Base-by-base conservation (phyloP, 192 early-diverging fungal species). In the Dispira simplex region DNA sequence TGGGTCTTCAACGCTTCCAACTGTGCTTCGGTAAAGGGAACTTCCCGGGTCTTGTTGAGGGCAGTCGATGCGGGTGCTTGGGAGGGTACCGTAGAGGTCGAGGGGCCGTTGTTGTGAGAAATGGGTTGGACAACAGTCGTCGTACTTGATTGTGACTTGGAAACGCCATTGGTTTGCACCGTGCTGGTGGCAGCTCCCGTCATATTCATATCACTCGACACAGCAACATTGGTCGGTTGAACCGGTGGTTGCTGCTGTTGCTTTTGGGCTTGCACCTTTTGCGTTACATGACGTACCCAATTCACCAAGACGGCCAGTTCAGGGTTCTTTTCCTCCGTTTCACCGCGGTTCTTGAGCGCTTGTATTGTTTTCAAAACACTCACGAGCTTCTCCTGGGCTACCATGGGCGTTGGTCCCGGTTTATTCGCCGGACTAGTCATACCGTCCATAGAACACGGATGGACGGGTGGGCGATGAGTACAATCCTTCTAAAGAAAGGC, bases 251-350 rank as follows among this genome's bases (percentile, higher is more conserved):
- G 69, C 23, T 62, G 74, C 43, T 63, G 74, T 56, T 71, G 68
- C 23, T 59, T 69, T 21, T 64, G 78, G 52, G 75, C 58, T 52
- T 71, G 65, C 47, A 75, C 76, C 46, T 76, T 71, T 44, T 75
- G 75, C 59, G 69, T 70, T 58, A 75, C 74, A 10, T 64, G 67
- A 23, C 71, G 82, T 65, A 79, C 67, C 11, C 73, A 70, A 1
- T 67, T 57, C 71, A 90, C 70, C 39, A 90, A 73, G 64, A 81
- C 76, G 39, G 85, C 89, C 65, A 79, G 87, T 66, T 91, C 87
- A 16, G 77, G 76, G 65, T 83, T 83, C 66, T 81, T 90, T 46
- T 79, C 78, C 77, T 95, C 89, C 11, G 81, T 92, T 16, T 85
- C 83, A 16, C 90, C 89, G 13, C 71, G 73, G 11, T 74, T 67